These are phyloP conservation scores for Chlorella sp. DNA, from an alignment of 139 green algal genomes.

Conservation along the genomic window DNA sequence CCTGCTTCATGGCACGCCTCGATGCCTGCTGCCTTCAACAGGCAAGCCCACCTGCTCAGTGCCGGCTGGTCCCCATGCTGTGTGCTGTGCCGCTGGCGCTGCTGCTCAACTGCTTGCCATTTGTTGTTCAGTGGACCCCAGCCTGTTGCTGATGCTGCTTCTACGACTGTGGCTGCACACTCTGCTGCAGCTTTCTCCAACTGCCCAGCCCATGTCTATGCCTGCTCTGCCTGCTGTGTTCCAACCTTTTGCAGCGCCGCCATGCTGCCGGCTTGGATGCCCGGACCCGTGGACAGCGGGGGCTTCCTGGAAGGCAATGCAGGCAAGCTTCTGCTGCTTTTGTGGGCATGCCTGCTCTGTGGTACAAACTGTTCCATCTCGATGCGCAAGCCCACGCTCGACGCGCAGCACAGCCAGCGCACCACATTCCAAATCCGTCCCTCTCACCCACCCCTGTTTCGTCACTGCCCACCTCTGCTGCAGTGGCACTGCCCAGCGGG, in stretches of 20 bases:
- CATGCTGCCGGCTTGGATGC: slow-evolving; percentile 37
- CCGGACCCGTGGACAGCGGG: slow-evolving; percentile 5
- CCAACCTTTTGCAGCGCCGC: not conserved
- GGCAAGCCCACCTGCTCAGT: not conserved
- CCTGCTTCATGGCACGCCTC: slow-evolving; percentile 10
- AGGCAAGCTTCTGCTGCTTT: not conserved
- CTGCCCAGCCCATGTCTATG: too few species aligned
- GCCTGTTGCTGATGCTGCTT: not conserved
- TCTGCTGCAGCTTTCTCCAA: not conserved
- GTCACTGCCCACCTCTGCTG: not conserved
- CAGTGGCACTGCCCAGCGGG: slow-evolving; percentile 7
- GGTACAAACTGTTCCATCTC: too few species aligned
- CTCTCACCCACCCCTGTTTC: too few species aligned
- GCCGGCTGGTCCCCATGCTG: not conserved
- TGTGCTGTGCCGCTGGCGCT: too few species aligned
- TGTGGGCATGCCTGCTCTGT: not conserved
- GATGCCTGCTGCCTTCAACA: not conserved
- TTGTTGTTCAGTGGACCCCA: too few species aligned
- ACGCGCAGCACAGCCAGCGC: too few species aligned
- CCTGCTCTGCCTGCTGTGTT: not conserved
- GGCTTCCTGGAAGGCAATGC: slow-evolving; percentile 38
- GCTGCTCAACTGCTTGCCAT: too few species aligned
- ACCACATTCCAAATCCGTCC: too few species aligned
- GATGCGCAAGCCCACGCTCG: too few species aligned
- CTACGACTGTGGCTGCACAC: not conserved